phyloP scores from a whole-genome alignment of 768 basidiomycete genomes.

The Melanogaster broomeanus region DNA sequence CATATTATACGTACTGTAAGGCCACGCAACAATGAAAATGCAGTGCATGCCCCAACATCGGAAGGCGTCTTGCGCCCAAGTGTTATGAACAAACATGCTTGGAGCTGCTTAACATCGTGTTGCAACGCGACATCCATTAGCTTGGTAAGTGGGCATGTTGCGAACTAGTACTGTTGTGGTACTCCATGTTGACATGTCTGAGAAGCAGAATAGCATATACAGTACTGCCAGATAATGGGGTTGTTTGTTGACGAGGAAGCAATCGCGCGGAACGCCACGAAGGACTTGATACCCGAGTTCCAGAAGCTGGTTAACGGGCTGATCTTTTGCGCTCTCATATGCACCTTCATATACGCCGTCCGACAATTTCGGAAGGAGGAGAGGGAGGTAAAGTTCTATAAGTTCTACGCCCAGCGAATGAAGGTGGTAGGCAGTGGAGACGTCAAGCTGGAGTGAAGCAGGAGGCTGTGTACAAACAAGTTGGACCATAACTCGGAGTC shows the following conservation, averaged over 20 bases:
- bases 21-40: too few species aligned
- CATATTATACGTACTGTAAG: too few species aligned
- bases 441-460: background rate
- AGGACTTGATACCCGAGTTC: slow-evolving; percentile 16
- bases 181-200: background rate
- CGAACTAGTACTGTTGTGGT: background rate
- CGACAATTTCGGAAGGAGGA: slow-evolving; percentile 16
- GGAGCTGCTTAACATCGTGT: too few species aligned
- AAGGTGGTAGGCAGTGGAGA: background rate
- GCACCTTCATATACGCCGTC: slow-evolving; percentile 17
- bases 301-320: background rate
- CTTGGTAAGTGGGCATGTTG: background rate
- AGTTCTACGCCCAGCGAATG: slow-evolving; percentile 15
- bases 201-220: background rate
- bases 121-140: too few species aligned
- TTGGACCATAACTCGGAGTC: too few species aligned
- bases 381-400: slow-evolving; percentile 20
- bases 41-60: too few species aligned
- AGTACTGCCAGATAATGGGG: slow-evolving; percentile 12
- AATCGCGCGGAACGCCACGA: slow-evolving; percentile 9
- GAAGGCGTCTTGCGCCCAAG: too few species aligned
- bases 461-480: too few species aligned
- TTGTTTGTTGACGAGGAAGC: slow-evolving; percentile 19
- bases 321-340: slow-evolving; percentile 14
- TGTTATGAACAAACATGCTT: too few species aligned